Base-by-base conservation (phyloP, 345 rosid genomes). In the Euclidium syriacum region DNA sequence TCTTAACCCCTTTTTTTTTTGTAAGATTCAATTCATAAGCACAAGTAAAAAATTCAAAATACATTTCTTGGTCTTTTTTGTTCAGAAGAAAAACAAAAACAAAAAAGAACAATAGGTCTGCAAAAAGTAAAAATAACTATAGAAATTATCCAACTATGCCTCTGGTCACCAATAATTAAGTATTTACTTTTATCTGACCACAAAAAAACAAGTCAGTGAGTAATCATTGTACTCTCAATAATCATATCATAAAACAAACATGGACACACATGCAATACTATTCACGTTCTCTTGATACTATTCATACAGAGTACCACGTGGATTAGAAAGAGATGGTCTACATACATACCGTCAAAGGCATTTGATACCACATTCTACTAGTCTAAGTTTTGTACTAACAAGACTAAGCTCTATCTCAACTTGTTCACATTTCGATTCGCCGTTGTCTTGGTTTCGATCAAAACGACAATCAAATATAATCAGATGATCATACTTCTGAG, bases 381-480 rank as follows among this genome's bases (percentile, higher is more conserved):
- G 52, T 29, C 4, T 58, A 23, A 46, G 53, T 14, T 43, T 10
- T 14, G 19, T 44, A 33, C 55, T 47, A 23, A 3, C 16, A 1
- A 61, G 38, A 36, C 10, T 5, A 62, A 62, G 10, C 49, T 62
- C 29, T 38, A 63, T 50, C 47, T 50, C 58, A 19, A 27, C 67
- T 6, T 63, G 67, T 4, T 50, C 49, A 11, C 50, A 50, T 4
- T 18, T 52, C n/a, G 26, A 32, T 19, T 52, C 57, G 11, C 40
- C 57, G 19, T 20, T 52, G 10, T 49, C 58, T 27, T 39, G 20
- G 23, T 27, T 27, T 51, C 5, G 58, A 50, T 7, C 2, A n/a
- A 63, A 51, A 27, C 5, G 18, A 51, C 58, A 63, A 7, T 51
- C 32, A 29, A 63, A 63, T 50, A 38, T 63, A 51, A 63, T 19